Base-by-base conservation (phyloP, 371 early-diverging fungal genomes). In the Zychaea mexicana region DNA sequence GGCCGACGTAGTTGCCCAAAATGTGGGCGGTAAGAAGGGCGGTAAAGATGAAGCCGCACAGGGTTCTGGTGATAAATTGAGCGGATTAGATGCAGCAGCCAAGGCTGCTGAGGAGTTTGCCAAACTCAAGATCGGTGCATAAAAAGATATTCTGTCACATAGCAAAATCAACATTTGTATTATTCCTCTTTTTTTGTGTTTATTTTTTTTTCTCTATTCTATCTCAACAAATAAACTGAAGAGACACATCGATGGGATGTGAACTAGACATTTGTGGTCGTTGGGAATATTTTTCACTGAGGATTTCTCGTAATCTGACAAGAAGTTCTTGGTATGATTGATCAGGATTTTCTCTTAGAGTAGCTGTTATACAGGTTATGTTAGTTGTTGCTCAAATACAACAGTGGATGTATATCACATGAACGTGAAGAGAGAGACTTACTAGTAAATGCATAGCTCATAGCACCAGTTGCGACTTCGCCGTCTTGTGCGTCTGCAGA, bases 21-120 rank as follows among this genome's bases (percentile, higher is more conserved):
- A 86, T 30, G 83, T 97, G 38, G 95, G 93, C 27, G 98, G 98
- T 61, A 96, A 96, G 81, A 89, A 88, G 71, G 95, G 95, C 47
- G 95, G 95, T 68, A 92, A 92, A 68, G 92, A 90, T 49, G 94
- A 92, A 60, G 74, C 94, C 62, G 95, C 94, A 24, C 93, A 93
- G 70, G 95, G 95, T 15, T 86, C 87, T 64, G 94, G 92, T 61
- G 82, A 83, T 52, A 80, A 86, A 60, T 60, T 82, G 17, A 82
- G 78, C 59, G 83, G 84, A 53, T 74, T 90, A 42, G 79, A 78
- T 58, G 92, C 92, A 65, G 96, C 96, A n/a, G 64, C 94, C 27
- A 76, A 77, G 62, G 81, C 86, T 54, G 96, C 97, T 36, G 74
- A 77, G 52, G 86, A 88, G 63, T 94, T 92, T 80, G 95, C 91